Base-by-base conservation (phyloP, 495 filamentous ascomycete genomes). In the Glonium stellatum region DNA sequence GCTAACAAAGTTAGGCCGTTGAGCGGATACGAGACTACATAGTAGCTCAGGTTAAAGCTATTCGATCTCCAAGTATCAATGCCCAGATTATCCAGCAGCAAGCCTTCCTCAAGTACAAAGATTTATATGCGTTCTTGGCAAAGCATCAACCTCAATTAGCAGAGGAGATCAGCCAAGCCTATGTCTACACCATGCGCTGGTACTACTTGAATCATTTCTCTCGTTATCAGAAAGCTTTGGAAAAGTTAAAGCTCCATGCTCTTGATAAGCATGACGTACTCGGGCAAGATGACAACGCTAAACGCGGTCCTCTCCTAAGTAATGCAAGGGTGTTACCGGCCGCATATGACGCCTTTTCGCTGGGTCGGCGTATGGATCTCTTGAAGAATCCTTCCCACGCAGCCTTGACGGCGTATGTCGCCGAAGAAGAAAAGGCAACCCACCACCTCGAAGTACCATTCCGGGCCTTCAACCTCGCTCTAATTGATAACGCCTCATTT, bases 161-260 rank as follows among this genome's bases (percentile, higher is more conserved):
- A 1, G 86, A 89, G 37, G 88, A 97, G 68, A 95, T 97, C 63
- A 83, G 83, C 19, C 89, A 92, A 74, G 93, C 93, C 6, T 98
- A 98, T 64, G 85, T 95, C 73, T 96, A 97, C 74, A 98, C 93
- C 8, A 97, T 98, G 92, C 83, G 91, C 47, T 98, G 93, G 93
- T 98, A 98, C 67, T 97, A 97, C 67, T 75, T 84, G 41, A 92
- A 87, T 59, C 86, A 97, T 71, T 98, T 98, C 70, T 86, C 83
- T 4, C 88, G 92, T 18, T 98, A 97, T 70, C 81, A 86, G 54
- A 83, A 85, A 59, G 82, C 92, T 0, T 81, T 98, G 0, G 84
- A 86, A 57, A 95, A 90, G 68, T 78, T 97, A 62, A 90, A 88
- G 65, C 67, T 96, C 12, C 89, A 95, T 61, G 73, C 78, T 1